Evolutionary conservation across 495 filamentous ascomycete species (phyloP).

Genomic region (Aspergillus nidulans): DNA sequence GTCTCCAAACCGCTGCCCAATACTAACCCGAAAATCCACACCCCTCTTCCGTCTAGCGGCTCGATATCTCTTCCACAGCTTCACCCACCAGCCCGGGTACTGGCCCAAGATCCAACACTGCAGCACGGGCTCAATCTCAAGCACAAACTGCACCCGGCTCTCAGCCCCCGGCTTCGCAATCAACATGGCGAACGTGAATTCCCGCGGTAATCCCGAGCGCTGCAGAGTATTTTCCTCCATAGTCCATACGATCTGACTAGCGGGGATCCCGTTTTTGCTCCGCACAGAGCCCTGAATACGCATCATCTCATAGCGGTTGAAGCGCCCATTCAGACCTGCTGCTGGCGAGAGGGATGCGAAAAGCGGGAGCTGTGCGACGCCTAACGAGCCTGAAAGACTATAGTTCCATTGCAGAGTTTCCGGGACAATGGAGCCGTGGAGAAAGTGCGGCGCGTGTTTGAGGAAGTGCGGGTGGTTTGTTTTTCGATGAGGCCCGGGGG

Average conservation of each 20-base stretch:
- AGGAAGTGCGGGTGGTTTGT: constrained; percentile 38
- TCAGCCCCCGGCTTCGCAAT: constrained; percentile 36
- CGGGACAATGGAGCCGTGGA: constrained; percentile 49
- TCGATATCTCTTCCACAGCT: constrained; percentile 22
- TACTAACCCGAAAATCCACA: constrained; percentile 32
- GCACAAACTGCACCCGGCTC: constrained; percentile 23
- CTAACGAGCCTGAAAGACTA: constrained; percentile 44
- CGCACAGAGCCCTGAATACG: constrained; percentile 49
- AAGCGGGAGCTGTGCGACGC: constrained; percentile 41
- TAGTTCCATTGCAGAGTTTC: constrained; percentile 52
- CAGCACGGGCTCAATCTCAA: constrained; percentile 41
- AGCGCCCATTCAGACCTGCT: constrained; percentile 34
- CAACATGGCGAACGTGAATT: constrained; percentile 53
- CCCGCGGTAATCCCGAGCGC: constrained; percentile 47
- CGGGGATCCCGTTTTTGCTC: constrained; percentile 38
- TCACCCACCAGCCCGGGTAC: constrained; percentile 32
- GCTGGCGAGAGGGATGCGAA: constrained; percentile 41
- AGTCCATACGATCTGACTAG: constrained; percentile 48
- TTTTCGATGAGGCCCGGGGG: background rate
- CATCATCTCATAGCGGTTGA: constrained; percentile 51
- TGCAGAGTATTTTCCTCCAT: constrained; percentile 50
- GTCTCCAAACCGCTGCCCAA: constrained; percentile 36
- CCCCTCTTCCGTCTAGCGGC: constrained; percentile 20
- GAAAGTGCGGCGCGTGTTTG: constrained; percentile 49
- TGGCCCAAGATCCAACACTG: constrained; percentile 25